Conservation (phyloP, 352 stramenopile genomes). For the Phytophthora boehmeriae region DNA sequence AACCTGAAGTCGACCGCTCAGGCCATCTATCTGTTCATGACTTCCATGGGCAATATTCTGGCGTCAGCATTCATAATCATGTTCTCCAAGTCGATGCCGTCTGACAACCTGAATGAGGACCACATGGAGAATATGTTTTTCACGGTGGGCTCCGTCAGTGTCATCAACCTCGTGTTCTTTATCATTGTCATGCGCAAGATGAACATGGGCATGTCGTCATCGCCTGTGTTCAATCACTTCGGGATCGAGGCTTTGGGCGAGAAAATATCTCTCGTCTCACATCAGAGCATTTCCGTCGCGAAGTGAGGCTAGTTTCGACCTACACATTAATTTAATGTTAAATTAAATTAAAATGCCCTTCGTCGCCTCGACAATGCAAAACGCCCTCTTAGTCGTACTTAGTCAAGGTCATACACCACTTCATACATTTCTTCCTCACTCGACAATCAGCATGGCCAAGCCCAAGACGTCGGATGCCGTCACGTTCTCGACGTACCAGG, state of each 20-base stretch:
- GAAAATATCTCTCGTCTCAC: too few relatives aligned
- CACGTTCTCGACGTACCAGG: constrained; percentile 78
- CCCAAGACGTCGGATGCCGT: constrained; percentile 33
- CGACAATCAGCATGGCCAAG: constrained; percentile 31
- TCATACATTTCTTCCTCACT: background rate
- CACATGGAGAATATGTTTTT: constrained; percentile 74
- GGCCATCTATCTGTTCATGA: constrained; percentile 50
- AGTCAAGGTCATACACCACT: background rate
- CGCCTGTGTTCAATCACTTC: constrained; percentile 14
- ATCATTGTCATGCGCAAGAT: constrained; percentile 55
- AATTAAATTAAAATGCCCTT: too few relatives aligned
- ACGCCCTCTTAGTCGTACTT: constrained; percentile 8
- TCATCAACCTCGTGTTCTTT: constrained; percentile 66
- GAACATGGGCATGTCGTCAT: constrained; percentile 49
- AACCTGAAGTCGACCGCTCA: constrained; percentile 55
- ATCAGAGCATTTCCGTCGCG: too few relatives aligned
- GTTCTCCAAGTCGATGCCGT: constrained; percentile 53
- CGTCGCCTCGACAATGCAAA: background rate
- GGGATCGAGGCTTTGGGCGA: constrained; percentile 14
- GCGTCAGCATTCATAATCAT: constrained; percentile 56
- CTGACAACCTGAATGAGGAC: constrained; percentile 55
- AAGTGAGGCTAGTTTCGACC: too few relatives aligned
- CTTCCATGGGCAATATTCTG: constrained; percentile 50
- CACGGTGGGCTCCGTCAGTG: constrained; percentile 45
- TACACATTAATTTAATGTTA: too few relatives aligned